Evolutionary conservation across 176 grass and related monocot species (phyloP).

Genomic region (Phoenix roebelenii): DNA sequence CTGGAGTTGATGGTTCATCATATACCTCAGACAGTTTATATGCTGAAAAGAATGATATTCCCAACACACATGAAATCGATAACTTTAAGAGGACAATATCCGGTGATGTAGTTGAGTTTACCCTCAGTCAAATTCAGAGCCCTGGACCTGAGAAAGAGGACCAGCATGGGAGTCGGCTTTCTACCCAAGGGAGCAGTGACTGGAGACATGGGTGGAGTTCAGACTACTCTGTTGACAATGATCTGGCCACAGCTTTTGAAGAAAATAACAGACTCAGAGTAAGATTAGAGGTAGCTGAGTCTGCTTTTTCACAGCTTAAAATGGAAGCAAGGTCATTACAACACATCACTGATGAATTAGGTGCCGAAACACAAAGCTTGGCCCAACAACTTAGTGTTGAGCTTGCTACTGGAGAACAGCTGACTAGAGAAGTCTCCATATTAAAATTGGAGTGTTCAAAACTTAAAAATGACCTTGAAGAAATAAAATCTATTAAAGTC

Average conservation of each 20-base stretch:
- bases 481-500: slow-evolving; percentile 61
- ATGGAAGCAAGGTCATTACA: slow-evolving; percentile 71
- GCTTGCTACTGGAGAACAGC: slow-evolving; percentile 68
- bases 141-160: slow-evolving; percentile 39
- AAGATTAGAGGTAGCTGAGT: slow-evolving; percentile 80
- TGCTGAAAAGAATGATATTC: slow-evolving; percentile 73
- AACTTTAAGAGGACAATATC: slow-evolving; percentile 42
- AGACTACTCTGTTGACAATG: slow-evolving; percentile 46
- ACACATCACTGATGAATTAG: slow-evolving; percentile 59
- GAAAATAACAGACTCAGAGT: slow-evolving; percentile 62
- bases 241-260: slow-evolving; percentile 53
- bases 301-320: slow-evolving; percentile 84
- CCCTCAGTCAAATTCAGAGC: slow-evolving; percentile 30
- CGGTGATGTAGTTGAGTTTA: slow-evolving; percentile 31
- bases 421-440: slow-evolving; percentile 59
- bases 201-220: slow-evolving; percentile 66
- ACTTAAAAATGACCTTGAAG: slow-evolving; percentile 71
- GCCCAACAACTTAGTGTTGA: slow-evolving; percentile 59
- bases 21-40: slow-evolving; percentile 74
- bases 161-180: slow-evolving; percentile 35
- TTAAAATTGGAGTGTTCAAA: slow-evolving; percentile 75
- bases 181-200: slow-evolving; percentile 63
- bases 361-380: slow-evolving; percentile 63
- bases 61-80: slow-evolving; percentile 39
- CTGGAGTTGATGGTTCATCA: slow-evolving; percentile 39